These are phyloP conservation scores for Saturnispora besseyi DNA, from an alignment of 805 yeast species.

Conservation along the genomic window DNA sequence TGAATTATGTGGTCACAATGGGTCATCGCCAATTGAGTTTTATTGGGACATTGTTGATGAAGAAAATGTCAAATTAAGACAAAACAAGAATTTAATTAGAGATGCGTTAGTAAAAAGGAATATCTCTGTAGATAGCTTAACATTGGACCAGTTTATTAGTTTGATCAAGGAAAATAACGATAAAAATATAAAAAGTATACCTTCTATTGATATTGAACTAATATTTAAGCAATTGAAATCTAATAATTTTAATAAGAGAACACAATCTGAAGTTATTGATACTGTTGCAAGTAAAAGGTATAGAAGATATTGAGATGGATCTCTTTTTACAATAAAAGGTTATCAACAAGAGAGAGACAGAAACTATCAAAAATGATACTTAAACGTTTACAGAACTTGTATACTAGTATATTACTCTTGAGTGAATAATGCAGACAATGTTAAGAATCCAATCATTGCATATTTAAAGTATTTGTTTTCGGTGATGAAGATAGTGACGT, in stretches of 20 bases:
- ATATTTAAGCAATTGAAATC: neutral
- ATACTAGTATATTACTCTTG: constrained; percentile 32
- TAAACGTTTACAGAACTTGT: neutral
- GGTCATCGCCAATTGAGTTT: constrained; percentile 69
- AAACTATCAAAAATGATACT: neutral
- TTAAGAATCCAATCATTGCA: constrained; percentile 66
- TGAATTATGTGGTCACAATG: constrained; percentile 61
- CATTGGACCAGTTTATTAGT: constrained; percentile 10
- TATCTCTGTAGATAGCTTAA: constrained; percentile 4
- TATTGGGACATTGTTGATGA: constrained; percentile 69
- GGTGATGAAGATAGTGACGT: constrained; percentile 81
- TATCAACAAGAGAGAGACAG: no score
- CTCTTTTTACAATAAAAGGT: no score
- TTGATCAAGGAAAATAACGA: constrained; percentile 9
- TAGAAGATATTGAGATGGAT: neutral
- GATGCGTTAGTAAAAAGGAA: constrained; percentile 32
- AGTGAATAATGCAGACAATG: constrained; percentile 55
- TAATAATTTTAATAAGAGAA: neutral
- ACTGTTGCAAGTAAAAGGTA: neutral
- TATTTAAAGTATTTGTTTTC: constrained; percentile 81
- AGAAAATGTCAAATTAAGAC: constrained; percentile 44
- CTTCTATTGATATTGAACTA: neutral
- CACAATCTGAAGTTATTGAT: neutral
- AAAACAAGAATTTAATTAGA: constrained; percentile 51
- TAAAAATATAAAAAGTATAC: constrained; percentile 3